Evolutionary conservation across 768 basidiomycete genomes (phyloP), one percentile per base, ranked within the genome.

Genomic region (Gautieria morchelliformis): DNA sequence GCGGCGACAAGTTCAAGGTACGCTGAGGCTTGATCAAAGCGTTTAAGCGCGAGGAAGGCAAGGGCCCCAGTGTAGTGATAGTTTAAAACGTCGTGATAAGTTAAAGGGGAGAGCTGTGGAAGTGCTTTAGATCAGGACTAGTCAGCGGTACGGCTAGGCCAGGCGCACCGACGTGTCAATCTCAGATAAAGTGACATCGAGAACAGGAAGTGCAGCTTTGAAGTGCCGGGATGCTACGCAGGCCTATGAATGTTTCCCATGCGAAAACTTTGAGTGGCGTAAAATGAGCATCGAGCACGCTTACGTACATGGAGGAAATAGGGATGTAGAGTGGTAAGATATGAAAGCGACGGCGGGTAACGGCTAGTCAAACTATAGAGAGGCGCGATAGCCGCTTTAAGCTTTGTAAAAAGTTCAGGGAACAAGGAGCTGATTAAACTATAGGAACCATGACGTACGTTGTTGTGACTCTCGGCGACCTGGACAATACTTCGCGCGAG

Each of bases 51-150:
- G 9, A 74, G 70, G 1, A 85, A 74, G 0, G 78, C 78, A n/a
- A 88, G 73, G 1, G 89, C 92, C 3, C 85, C 90, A 2, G 81
- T 72, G 67, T 93, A 92, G 72, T 93, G 89, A 66, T 93, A 93
- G n/a, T 79, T 70, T 22, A 95, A 75, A 63, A 86, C 86, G 68
- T 93, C 92, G 61, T 79, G 83, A 70, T 90, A 92, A 33, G 68
- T 70, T 54, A 94, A 71, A 7, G 61, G 58, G 2, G 80, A 81
- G n/a, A 79, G 67, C 56, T 55, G 19, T 11, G 33, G 10, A 9
- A 37, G 4, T 37, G 35, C 35, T 33, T 42, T 8, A 42, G 4
- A 22, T 42, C 17, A 17, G 24, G 15, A 27, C 15, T 19, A 6
- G 42, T 37, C 32, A 32, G 20, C 11, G 22, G n/a, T 49, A 30